Conservation (phyloP, 2,329 filamentous ascomycete genomes). For the Xylariales sp. region DNA sequence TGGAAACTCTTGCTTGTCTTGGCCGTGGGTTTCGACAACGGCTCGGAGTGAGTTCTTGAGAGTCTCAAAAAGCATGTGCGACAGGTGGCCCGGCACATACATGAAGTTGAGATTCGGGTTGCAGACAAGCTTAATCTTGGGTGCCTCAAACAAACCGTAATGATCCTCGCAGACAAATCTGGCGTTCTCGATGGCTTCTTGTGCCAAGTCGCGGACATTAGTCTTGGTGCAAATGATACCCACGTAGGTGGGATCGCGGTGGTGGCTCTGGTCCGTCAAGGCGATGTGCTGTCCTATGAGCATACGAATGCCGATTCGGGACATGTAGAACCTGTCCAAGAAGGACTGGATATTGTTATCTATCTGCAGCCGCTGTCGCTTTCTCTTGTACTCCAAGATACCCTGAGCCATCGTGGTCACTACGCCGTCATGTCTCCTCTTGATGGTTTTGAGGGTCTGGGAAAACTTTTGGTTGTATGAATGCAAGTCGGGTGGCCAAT, state of each 20-base stretch:
- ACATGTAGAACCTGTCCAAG: constrained; percentile 99
- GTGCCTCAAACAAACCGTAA: constrained; percentile 94
- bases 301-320: constrained; percentile 97
- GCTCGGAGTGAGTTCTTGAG: constrained; percentile 97
- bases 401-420: constrained; percentile 98
- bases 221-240: constrained; percentile 99
- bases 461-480: constrained; percentile 93
- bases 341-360: constrained; percentile 97
- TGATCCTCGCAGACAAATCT: constrained; percentile 99
- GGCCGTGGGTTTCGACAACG: constrained; percentile 91
- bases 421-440: constrained; percentile 91
- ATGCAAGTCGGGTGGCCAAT: constrained; percentile 92
- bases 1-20: constrained; percentile 93
- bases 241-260: constrained; percentile 88
- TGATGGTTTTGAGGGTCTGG: constrained; percentile 86
- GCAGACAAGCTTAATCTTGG: constrained; percentile 94
- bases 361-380: constrained; percentile 94
- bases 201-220: constrained; percentile 88
- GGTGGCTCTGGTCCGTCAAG: constrained; percentile 85
- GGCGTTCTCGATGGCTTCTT: constrained; percentile 97
- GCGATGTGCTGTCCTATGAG: constrained; percentile 98
- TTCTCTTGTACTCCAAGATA: constrained; percentile 96
- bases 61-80: constrained; percentile 99
- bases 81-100: constrained; percentile 98
- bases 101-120: constrained; percentile 94